phyloP scores from a whole-genome alignment of 2,329 filamentous ascomycete genomes.

The Xylariaceae sp. region DNA sequence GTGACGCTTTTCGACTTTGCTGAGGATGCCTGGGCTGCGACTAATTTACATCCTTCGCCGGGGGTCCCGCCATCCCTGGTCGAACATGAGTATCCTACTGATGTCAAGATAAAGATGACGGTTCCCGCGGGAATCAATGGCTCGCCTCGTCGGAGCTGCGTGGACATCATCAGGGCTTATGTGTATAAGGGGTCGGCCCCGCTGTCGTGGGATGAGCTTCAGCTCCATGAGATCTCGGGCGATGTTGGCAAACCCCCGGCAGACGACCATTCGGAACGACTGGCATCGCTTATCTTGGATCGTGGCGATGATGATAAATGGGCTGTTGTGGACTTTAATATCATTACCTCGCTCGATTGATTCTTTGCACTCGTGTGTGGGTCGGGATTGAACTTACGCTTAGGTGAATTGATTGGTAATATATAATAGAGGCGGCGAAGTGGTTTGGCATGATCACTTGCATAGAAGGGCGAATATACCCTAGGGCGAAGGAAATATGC shows the following conservation, averaged over 20 bases:
- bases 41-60: neutral
- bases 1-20: neutral
- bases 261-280: neutral
- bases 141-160: neutral
- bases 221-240: neutral
- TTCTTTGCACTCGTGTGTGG: too few relatives aligned
- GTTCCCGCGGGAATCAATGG: neutral
- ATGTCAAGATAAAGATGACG: neutral
- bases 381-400: too few relatives aligned
- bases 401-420: too few relatives aligned
- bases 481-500: too few relatives aligned
- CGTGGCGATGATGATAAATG: too few relatives aligned
- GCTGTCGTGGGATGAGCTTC: neutral
- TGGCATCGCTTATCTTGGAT: too few relatives aligned
- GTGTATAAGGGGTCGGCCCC: neutral
- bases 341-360: too few relatives aligned
- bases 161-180: neutral
- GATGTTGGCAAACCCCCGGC: neutral
- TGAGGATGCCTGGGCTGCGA: neutral
- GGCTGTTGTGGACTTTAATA: too few relatives aligned
- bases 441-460: too few relatives aligned
- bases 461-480: too few relatives aligned
- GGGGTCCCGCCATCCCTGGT: neutral
- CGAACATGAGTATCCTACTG: neutral
- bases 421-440: too few relatives aligned